phyloP scores from a whole-genome alignment of 2,329 filamentous ascomycete species.

The Colletotrichum spaethianum region DNA sequence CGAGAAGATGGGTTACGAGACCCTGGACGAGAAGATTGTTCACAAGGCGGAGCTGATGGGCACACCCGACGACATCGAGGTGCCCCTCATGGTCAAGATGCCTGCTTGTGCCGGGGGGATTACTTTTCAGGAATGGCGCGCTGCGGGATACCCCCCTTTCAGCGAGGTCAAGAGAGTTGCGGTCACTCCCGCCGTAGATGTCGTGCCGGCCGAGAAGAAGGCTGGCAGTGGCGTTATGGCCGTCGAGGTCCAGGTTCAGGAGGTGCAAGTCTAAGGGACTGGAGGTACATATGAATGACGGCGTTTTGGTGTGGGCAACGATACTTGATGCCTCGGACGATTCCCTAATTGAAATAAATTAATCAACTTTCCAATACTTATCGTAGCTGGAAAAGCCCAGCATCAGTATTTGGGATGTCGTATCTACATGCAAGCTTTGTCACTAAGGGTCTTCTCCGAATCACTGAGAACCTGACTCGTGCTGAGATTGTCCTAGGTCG shows the following conservation, averaged over 20 bases:
- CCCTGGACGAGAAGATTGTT: constrained; percentile 55
- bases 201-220: constrained; percentile 6
- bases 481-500: not conserved
- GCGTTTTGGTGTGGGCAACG: constrained; percentile 18
- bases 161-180: constrained; percentile 28
- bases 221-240: constrained; percentile 1
- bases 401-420: not conserved
- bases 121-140: constrained; percentile 53
- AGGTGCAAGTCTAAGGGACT: constrained; percentile 16
- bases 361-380: not conserved
- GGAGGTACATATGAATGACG: not conserved
- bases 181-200: not conserved
- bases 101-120: constrained; percentile 51
- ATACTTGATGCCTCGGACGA: not conserved
- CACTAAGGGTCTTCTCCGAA: not conserved
- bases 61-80: constrained; percentile 52
- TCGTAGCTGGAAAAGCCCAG: not conserved
- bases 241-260: constrained; percentile 33
- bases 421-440: not conserved
- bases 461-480: constrained; percentile 18
- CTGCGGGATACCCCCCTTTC: constrained; percentile 38
- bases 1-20: constrained; percentile 60
- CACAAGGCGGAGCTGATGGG: constrained; percentile 54
- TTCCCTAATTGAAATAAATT: constrained; percentile 5
- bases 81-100: constrained; percentile 60